Evolutionary conservation across 345 rosid species (phyloP).

Genomic region (Mangifera indica): DNA sequence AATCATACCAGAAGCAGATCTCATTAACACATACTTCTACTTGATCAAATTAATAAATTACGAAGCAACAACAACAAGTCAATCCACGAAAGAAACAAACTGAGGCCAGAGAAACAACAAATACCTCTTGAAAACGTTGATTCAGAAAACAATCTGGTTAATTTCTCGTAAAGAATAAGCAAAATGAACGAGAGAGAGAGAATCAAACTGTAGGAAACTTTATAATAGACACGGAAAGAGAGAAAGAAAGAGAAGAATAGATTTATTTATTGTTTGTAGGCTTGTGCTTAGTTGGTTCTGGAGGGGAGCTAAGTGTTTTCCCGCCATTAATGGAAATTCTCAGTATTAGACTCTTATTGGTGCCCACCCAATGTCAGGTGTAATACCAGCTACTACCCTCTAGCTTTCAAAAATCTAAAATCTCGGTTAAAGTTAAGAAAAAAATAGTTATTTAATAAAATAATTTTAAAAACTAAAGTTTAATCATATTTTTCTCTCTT

Average conservation of each 20-base stretch:
- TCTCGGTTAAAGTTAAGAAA: too few species aligned
- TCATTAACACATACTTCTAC: background rate
- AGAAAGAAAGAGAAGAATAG: constrained; percentile 25
- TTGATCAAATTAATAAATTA: background rate
- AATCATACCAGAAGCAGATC: constrained; percentile 10
- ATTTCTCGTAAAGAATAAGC: constrained; percentile 9
- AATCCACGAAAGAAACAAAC: background rate
- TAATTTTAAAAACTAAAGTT: too few species aligned
- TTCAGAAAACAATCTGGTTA: constrained; percentile 2
- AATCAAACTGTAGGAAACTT: background rate
- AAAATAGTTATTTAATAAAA: too few species aligned
- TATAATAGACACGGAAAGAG: background rate
- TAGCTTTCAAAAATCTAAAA: too few species aligned
- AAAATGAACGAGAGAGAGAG: background rate
- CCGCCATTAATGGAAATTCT: constrained; percentile 9
- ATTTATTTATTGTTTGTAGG: constrained; percentile 17
- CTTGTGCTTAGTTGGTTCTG: constrained; percentile 16
- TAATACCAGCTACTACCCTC: too few species aligned
- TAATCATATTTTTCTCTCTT: too few species aligned
- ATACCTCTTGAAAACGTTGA: constrained; percentile 10
- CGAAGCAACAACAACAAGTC: background rate
- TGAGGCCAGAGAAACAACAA: constrained; percentile 1
- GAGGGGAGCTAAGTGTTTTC: background rate
- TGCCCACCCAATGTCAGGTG: too few species aligned
- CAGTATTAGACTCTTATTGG: background rate